A percentile compares a stretch with the other conserved stretches of the same genome.
These are phyloP conservation scores for Vitis cinerea DNA, from an alignment of 164 flowering plant genomes.

Conservation along the genomic window DNA sequence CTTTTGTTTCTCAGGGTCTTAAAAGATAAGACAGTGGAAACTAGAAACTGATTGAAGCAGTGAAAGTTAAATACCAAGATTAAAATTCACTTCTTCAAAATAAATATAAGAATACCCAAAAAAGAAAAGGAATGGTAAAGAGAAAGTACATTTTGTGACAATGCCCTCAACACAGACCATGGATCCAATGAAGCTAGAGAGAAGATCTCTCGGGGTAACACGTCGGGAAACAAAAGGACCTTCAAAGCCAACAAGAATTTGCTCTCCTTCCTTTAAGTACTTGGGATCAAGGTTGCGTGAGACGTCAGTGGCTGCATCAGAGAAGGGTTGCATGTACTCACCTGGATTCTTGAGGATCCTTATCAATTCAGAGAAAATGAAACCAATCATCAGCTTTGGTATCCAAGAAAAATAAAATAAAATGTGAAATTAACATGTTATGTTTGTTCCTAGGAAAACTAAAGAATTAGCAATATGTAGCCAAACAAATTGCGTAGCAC, in stretches of 20 bases:
- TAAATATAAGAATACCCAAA: background rate
- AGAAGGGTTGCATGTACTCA: slow-evolving; percentile 81
- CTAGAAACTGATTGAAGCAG: too few species aligned
- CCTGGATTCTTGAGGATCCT: slow-evolving; percentile 76
- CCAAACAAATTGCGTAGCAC: too few species aligned
- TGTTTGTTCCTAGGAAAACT: too few species aligned
- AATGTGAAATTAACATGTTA: too few species aligned
- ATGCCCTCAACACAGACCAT: slow-evolving; percentile 98
- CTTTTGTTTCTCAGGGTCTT: too few species aligned
- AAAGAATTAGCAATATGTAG: too few species aligned
- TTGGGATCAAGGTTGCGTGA: slow-evolving; percentile 64
- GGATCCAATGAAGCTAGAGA: slow-evolving; percentile 86
- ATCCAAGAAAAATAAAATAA: too few species aligned
- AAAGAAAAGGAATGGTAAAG: background rate
- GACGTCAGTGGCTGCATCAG: slow-evolving; percentile 84
- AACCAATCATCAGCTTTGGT: too few species aligned
- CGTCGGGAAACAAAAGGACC: slow-evolving; percentile 94
- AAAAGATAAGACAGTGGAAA: too few species aligned
- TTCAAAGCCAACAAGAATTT: slow-evolving; percentile 78
- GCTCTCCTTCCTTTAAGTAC: slow-evolving; percentile 87
- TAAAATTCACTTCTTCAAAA: background rate
- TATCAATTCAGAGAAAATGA: background rate
- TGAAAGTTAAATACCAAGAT: too few species aligned
- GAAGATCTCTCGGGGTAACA: slow-evolving; percentile 89
- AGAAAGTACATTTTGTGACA: slow-evolving; percentile 75